Percentiles rank a stretch among this genome's conserved stretches.
phyloP scores from a whole-genome alignment of 2,329 filamentous ascomycete species.

The Paecilomyces niveus region DNA sequence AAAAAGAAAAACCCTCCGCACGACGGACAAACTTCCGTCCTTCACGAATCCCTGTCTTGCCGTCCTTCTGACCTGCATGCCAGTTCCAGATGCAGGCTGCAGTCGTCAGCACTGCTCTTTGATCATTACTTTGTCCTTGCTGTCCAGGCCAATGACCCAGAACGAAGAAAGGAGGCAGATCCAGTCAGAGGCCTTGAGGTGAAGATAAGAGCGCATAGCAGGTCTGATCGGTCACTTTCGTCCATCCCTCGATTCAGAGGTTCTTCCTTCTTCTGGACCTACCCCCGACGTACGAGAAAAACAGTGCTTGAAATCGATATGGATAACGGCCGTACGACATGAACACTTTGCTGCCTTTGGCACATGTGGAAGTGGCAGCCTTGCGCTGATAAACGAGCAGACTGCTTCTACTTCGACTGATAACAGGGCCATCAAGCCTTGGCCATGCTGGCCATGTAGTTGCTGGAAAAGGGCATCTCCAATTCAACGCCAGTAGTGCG shows the following conservation, averaged over 20 bases:
- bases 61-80: not conserved
- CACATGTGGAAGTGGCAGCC: not conserved
- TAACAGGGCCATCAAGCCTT: not conserved
- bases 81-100: not conserved
- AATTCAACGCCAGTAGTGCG: not conserved
- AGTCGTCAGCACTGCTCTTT: not conserved
- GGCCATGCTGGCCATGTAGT: constrained; percentile 8
- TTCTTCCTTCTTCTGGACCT: not conserved
- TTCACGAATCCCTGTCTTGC: not conserved
- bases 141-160: not conserved
- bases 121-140: not conserved
- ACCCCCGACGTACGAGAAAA: not conserved
- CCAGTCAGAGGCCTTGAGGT: not conserved
- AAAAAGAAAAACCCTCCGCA: not conserved
- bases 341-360: not conserved
- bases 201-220: not conserved
- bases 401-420: not conserved
- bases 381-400: not conserved
- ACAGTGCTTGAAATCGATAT: not conserved
- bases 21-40: not conserved
- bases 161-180: not conserved
- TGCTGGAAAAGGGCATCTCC: not conserved
- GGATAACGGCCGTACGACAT: constrained; percentile 1
- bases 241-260: not conserved
- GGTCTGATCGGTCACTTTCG: not conserved